These are phyloP conservation scores for Bidens hawaiensis DNA, from an alignment of 140 eudicot genomes.

Conservation along the genomic window DNA sequence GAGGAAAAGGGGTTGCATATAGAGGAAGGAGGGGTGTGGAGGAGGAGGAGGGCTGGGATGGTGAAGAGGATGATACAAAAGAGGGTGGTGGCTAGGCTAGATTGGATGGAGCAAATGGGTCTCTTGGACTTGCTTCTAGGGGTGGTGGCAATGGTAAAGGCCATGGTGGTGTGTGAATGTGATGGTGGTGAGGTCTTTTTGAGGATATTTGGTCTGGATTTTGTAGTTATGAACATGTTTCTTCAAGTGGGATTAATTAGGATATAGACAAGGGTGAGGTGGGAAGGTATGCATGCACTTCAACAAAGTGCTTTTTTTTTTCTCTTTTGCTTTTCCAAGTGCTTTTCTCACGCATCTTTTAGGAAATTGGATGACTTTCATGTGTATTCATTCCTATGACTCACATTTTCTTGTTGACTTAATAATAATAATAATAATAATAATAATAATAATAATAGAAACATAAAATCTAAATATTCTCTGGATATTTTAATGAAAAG, in stretches of 20 bases:
- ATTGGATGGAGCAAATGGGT: constrained; percentile 37
- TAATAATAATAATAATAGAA: too few relatives aligned
- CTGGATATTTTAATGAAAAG: too few relatives aligned
- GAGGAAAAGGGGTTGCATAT: constrained; percentile 36
- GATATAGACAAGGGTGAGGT: constrained; percentile 24
- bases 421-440: too few relatives aligned
- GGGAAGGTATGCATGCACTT: constrained; percentile 55
- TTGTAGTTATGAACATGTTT: constrained; percentile 25
- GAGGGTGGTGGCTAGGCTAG: constrained; percentile 64
- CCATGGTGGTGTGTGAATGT: constrained; percentile 33
- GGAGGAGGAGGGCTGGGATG: constrained; percentile 74
- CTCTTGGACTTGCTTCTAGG: constrained; percentile 48
- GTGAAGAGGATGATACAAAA: constrained; percentile 67
- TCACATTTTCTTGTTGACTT: constrained; percentile 17
- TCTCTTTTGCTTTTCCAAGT: constrained; percentile 26
- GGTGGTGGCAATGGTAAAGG: constrained; percentile 34
- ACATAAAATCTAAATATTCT: too few relatives aligned
- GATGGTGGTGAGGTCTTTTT: constrained; percentile 24
- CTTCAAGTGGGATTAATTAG: constrained; percentile 2
- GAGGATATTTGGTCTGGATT: constrained; percentile 25
- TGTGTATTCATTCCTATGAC: constrained; percentile 17
- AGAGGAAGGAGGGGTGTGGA: constrained; percentile 52
- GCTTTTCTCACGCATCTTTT: constrained; percentile 49
- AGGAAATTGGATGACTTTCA: constrained; percentile 28
- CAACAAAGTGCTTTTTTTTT: constrained; percentile 25